Base-by-base conservation (phyloP, 768 basidiomycete species). In the Auriscalpium vulgare region DNA sequence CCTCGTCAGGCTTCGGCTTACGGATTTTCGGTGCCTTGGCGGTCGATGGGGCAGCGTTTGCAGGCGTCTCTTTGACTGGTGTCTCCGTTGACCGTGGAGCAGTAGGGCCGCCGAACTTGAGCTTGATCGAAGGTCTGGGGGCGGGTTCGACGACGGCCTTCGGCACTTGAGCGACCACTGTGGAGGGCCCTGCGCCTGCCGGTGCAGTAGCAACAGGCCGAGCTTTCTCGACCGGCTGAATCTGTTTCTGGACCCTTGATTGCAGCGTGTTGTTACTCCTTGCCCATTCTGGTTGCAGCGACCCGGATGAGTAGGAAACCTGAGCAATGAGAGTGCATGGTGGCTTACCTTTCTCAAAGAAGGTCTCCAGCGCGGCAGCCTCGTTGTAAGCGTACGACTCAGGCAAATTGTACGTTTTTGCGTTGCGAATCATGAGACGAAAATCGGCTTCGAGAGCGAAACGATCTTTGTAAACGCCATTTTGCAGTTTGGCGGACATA, bases 361-460 rank as follows among this genome's bases (percentile, higher is more conserved):
- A 85, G 0, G 72, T 75, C 63, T 95, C 91, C 43, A 97, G 72
- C 29, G 78, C 76, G 40, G 87, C 74, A 0, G 91, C 88, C 60
- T 90, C 85, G 47, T 82, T 85, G 60, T 88, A 82, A 8, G 87
- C 89, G 54, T 78, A 85, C 54, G 82, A 85, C 29, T 83, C 83
- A 11, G 78, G 71, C 19, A 76, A 71, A 66, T 97, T 98, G 75
- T 95, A 99, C 16, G 76, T 74, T 66, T 88, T 88, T 19, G 93
- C 91, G 64, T 99, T 99, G 47, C 74, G 67, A 48, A 93, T 80
- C 84, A 98, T 92, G 53, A 95, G 79, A 56, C 78, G 82, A 69
- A 98, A 88, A 68, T 99, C 97, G 29, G 79, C 75, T 60, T 86
- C 85, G 68, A 98, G 95, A 13, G 78, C 86, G 63, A 85, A 83